Percentiles rank a stretch among this genome's conserved stretches.
Conservation (phyloP, 2,329 filamentous ascomycete genomes). For the Capronia coronata region DNA sequence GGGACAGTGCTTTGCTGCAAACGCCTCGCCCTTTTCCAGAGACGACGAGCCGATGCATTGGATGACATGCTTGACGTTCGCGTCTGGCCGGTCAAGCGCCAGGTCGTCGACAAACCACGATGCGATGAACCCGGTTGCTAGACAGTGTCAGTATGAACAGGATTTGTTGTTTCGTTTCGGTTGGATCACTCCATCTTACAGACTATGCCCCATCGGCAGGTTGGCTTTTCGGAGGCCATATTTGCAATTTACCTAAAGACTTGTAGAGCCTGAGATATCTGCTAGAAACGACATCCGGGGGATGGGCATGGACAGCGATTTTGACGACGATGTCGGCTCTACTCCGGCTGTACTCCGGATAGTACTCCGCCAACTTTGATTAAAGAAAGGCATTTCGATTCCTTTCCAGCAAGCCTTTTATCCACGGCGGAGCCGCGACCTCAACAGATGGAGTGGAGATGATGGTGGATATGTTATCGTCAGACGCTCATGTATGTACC, state of each 20-base stretch:
- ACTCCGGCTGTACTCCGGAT: no score
- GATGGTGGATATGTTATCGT: no score
- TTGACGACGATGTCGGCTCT: no score
- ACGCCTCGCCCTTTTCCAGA: conserved; percentile 36
- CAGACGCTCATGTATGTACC: no score
- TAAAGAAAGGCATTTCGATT: no score
- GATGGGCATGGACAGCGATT: no score
- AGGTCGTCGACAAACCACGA: conserved; percentile 44
- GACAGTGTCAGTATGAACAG: background rate
- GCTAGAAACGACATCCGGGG: no score
- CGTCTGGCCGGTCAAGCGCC: conserved; percentile 33
- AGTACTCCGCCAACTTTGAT: no score
- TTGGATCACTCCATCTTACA: conserved; percentile 8
- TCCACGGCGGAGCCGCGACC: no score
- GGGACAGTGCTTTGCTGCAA: conserved; percentile 33
- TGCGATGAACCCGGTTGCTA: conserved; percentile 41
- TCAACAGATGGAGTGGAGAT: no score
- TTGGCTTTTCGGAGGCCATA: conserved; percentile 14
- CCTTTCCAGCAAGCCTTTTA: no score
- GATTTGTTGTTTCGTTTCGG: background rate
- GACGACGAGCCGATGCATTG: conserved; percentile 42
- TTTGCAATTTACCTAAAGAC: background rate
- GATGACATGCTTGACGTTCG: conserved; percentile 39
- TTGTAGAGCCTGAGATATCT: no score
- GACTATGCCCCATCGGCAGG: conserved; percentile 24